These are phyloP conservation scores for Calonectria pauciramosa DNA, from an alignment of 2,329 filamentous ascomycete species.

Conservation along the genomic window DNA sequence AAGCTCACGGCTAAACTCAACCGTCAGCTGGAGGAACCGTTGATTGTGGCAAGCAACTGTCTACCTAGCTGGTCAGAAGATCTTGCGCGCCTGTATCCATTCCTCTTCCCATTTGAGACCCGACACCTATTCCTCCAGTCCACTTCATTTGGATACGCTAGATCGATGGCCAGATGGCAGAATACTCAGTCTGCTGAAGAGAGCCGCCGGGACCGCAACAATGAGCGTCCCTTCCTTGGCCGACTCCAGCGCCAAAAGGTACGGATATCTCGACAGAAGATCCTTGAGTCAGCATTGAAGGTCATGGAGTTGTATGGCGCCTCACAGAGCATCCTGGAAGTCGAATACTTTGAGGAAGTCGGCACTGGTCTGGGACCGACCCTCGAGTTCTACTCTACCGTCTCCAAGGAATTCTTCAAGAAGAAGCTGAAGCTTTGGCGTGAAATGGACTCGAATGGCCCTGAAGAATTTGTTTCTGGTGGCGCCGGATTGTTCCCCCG, in stretches of 20 bases:
- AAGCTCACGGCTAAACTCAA: slow-evolving; percentile 98
- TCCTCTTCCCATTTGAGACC: slow-evolving; percentile 98
- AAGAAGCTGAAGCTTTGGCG: slow-evolving; percentile 98
- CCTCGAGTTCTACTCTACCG: slow-evolving; percentile 96
- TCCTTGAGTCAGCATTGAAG: slow-evolving; percentile 95
- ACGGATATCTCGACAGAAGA: slow-evolving; percentile 94
- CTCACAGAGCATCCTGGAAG: slow-evolving; percentile 95
- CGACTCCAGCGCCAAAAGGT: slow-evolving; percentile 96
- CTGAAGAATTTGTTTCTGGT: slow-evolving; percentile 87
- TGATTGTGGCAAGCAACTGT: slow-evolving; percentile 97
- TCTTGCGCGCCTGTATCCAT: slow-evolving; percentile 91
- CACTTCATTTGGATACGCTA: slow-evolving; percentile 96
- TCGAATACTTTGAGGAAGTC: slow-evolving; percentile 99
- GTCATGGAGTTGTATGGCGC: slow-evolving; percentile 99
- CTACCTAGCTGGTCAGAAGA: slow-evolving; percentile 97
- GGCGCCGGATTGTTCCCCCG: slow-evolving; percentile 90
- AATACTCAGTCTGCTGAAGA: slow-evolving; percentile 88
- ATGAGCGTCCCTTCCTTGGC: slow-evolving; percentile 92
- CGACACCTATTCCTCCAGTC: slow-evolving; percentile 97
- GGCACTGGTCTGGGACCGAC: slow-evolving; percentile 96
- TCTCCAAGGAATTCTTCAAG: slow-evolving; percentile 97
- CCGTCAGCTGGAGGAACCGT: slow-evolving; percentile 93
- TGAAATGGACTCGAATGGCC: slow-evolving; percentile 82
- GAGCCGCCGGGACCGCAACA: slow-evolving; percentile 83
- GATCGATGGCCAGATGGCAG: slow-evolving; percentile 98